These are phyloP conservation scores for Monosporascus sp. DNA, from an alignment of 2,329 filamentous ascomycete species.

Conservation along the genomic window DNA sequence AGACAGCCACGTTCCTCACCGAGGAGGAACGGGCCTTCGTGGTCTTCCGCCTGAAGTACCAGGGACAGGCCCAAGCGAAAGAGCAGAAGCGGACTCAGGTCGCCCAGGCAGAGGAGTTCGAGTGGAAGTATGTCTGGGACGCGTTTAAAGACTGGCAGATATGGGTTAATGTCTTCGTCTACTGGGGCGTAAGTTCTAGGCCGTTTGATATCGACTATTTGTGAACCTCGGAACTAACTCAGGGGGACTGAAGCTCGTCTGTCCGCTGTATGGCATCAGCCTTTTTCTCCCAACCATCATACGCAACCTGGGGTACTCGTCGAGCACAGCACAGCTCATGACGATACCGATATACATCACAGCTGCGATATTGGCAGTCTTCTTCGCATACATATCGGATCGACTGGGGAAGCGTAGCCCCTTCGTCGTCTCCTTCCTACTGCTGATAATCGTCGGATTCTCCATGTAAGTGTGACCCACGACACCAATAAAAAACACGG, in stretches of 20 bases:
- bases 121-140: constrained; percentile 68
- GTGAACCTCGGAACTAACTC: constrained; percentile 34
- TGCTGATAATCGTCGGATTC: constrained; percentile 52
- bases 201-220: not conserved
- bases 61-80: constrained; percentile 51
- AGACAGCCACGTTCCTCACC: constrained; percentile 69
- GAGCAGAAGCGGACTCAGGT: constrained; percentile 24
- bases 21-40: constrained; percentile 68
- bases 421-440: constrained; percentile 50
- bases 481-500: not conserved
- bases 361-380: constrained; percentile 55
- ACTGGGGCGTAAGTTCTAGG: constrained; percentile 52
- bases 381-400: constrained; percentile 52
- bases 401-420: constrained; percentile 47
- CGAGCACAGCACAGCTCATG: constrained; percentile 59
- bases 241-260: constrained; percentile 36
- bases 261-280: constrained; percentile 52
- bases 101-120: constrained; percentile 70
- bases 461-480: constrained; percentile 36
- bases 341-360: constrained; percentile 57
- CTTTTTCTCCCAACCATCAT: constrained; percentile 62
- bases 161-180: constrained; percentile 54
- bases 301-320: constrained; percentile 51
- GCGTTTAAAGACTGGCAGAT: constrained; percentile 80
- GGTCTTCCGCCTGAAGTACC: constrained; percentile 62